Percentiles rank a stretch among this genome's conserved stretches.
These are phyloP conservation scores for Fusarium hostae DNA, from an alignment of 2,329 filamentous ascomycete species.

Conservation along the genomic window DNA sequence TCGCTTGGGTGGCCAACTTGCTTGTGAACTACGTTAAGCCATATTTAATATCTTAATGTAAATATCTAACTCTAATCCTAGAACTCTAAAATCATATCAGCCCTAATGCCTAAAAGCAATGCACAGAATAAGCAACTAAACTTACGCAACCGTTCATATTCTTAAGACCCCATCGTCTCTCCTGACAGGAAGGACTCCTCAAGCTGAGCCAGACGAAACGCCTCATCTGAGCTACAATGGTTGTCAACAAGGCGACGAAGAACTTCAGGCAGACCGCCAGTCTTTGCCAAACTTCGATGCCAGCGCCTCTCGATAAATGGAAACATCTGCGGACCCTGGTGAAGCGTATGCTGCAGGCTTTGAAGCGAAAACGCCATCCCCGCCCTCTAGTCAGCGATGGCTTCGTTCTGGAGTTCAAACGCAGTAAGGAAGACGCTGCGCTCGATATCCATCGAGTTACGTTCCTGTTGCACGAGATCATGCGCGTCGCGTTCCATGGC, in stretches of 20 bases:
- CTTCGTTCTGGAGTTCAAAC: not conserved
- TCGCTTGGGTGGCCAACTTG: too few relatives aligned
- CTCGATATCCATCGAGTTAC: not conserved
- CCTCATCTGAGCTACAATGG: not conserved
- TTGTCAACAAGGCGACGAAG: not conserved
- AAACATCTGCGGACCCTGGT: not conserved
- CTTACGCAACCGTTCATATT: rapidly evolving
- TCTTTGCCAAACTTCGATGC: not conserved
- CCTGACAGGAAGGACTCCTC: not conserved
- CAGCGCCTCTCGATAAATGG: not conserved
- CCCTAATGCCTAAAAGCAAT: rapidly evolving
- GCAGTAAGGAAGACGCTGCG: not conserved
- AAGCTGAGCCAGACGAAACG: not conserved
- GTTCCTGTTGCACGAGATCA: rapidly evolving
- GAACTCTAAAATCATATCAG: not conserved
- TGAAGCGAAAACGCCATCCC: not conserved
- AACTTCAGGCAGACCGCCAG: not conserved
- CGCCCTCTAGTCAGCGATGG: not conserved
- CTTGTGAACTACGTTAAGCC: too few relatives aligned
- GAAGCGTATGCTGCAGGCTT: not conserved
- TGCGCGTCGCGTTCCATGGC: not conserved
- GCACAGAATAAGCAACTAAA: rapidly evolving
- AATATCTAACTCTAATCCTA: not conserved
- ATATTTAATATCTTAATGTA: not conserved
- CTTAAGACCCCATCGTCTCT: not conserved